These are phyloP conservation scores for Nematocida sp. DNA, from an alignment of 371 early-diverging fungal species.

Conservation along the genomic window DNA sequence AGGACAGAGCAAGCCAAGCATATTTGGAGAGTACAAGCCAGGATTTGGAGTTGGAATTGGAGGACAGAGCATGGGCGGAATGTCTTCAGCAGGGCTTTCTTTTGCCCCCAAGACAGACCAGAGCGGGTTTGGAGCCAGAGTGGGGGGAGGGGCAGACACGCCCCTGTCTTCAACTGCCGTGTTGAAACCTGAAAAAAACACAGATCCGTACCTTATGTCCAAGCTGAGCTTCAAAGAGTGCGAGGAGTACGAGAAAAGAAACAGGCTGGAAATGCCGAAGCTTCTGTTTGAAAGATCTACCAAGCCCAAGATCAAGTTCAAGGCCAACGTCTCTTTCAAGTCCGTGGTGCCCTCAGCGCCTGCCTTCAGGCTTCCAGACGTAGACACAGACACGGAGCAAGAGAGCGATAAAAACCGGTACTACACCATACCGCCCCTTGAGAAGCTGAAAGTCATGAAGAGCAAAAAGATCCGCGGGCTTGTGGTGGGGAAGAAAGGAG, in stretches of 20 bases:
- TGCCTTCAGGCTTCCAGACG: background rate
- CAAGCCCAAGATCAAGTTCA: constrained; percentile 46
- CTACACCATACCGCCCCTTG: constrained; percentile 30
- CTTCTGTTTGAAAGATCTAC: constrained; percentile 28
- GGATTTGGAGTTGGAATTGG: no score
- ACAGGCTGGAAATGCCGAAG: constrained; percentile 17
- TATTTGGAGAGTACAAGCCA: no score
- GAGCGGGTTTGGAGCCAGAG: background rate
- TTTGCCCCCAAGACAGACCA: no score
- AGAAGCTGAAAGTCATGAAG: constrained; percentile 32
- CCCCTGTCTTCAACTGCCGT: background rate
- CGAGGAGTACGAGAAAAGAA: constrained; percentile 41
- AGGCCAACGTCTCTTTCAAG: constrained; percentile 12
- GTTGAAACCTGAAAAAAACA: background rate
- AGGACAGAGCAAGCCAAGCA: no score
- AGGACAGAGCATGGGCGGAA: no score
- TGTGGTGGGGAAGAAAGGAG: constrained; percentile 22
- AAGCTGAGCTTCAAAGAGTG: constrained; percentile 42
- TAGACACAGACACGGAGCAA: background rate
- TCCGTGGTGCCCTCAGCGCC: background rate
- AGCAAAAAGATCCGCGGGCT: constrained; percentile 9
- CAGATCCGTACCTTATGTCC: constrained; percentile 44
- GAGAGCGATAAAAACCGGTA: constrained; percentile 12
- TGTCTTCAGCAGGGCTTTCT: no score
- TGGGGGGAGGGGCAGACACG: background rate